Evolutionary conservation across 73 alveolate genomes (phyloP), one percentile per base, ranked within the genome.

Genomic region (Uronychia setigera): DNA sequence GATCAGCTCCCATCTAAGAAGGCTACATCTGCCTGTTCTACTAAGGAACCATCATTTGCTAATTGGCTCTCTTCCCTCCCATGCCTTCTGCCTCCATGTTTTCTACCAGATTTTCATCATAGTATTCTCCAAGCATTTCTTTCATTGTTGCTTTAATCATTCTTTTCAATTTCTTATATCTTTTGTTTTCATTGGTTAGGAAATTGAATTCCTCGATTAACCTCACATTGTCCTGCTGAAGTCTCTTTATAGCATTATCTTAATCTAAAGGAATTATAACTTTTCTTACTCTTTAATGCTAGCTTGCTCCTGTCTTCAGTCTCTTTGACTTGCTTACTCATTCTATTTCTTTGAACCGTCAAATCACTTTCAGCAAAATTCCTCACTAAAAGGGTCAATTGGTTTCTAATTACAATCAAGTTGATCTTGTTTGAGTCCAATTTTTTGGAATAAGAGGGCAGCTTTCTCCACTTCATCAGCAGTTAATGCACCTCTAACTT

Each of bases 121-220:
- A 85, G 81, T 82, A 34, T 11, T 88, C 90, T 5, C 94, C 94
- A 26, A 82, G 76, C 32, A 77, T 77, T 28, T 79, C 89, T 33
- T 76, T 80, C 74, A 88, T 35, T 1, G 82, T 74, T 31, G 57
- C 83, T 60, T 83, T 84, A 9, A 88, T 77, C 88, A 88, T 46
- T 60, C 60, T 88, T 58, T 83, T 74, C 31, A 75, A 58, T 33
- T 88, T 74, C 28, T 58, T 88, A 0, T 60, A 46, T 57, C 80
- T 88, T 83, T 80, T 82, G 35, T 88, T 83, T 78, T 88, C 94
- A 58, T 79, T 81, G 29, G 34, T 83, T 30, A 88, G 60, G 26
- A 78, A 57, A 59, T 88, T 88, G 80, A 74, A 88, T 59, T 88
- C 91, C 35, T 88, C 94, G 46, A 88, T 88, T 0, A 88, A 85